These are phyloP conservation scores for Ascochyta clinopodiicola DNA, from an alignment of 2,329 filamentous ascomycete genomes.

Conservation along the genomic window DNA sequence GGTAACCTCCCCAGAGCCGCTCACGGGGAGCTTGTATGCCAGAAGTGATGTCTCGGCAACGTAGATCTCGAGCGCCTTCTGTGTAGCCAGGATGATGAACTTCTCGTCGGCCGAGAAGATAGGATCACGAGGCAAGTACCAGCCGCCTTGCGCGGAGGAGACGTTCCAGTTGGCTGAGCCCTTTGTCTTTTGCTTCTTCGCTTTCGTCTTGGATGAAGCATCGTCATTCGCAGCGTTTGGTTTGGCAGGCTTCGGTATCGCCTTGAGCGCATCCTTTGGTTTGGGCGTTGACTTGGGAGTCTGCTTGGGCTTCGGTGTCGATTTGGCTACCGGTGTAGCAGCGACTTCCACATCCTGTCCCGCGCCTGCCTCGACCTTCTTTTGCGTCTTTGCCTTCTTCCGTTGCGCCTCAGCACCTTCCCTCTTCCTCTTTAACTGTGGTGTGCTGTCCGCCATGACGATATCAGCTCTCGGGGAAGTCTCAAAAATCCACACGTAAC, in stretches of 20 bases:
- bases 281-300: constrained; percentile 22
- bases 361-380: constrained; percentile 30
- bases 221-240: constrained; percentile 15
- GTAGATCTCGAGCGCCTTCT: constrained; percentile 79
- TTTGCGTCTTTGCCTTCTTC: constrained; percentile 40
- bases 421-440: constrained; percentile 41
- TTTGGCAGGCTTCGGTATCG: constrained; percentile 15
- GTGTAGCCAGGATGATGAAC: constrained; percentile 75
- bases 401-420: constrained; percentile 35
- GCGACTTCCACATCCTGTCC: constrained; percentile 19
- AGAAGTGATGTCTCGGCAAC: constrained; percentile 81
- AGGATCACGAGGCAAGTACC: constrained; percentile 63
- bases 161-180: constrained; percentile 38
- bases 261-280: constrained; percentile 19
- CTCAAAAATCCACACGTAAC: background rate
- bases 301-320: constrained; percentile 22
- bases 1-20: constrained; percentile 52
- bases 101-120: constrained; percentile 65
- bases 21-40: constrained; percentile 69
- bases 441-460: constrained; percentile 35
- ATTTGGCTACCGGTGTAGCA: constrained; percentile 18
- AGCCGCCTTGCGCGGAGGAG: constrained; percentile 60
- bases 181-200: constrained; percentile 34
- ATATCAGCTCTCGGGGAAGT: background rate
- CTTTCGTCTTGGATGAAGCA: constrained; percentile 9